Percentiles rank a stretch among this genome's conserved stretches.
Evolutionary conservation across 257 asterid genomes (phyloP).

Genomic region (Primulina huaijiensis): DNA sequence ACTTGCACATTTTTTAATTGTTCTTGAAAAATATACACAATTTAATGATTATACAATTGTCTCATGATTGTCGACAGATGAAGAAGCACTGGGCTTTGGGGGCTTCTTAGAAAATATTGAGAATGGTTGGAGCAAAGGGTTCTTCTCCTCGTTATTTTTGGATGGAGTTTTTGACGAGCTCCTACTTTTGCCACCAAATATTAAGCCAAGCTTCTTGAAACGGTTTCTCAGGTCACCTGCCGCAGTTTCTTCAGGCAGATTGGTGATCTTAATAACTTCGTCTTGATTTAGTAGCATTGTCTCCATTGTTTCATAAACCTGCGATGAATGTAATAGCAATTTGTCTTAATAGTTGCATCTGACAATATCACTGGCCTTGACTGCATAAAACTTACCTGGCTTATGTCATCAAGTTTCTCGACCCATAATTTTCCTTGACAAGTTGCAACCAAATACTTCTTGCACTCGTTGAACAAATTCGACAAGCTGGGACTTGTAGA

Average conservation of each 20-base stretch:
- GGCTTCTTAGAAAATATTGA: conserved; percentile 82
- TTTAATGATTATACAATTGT: conserved; percentile 51
- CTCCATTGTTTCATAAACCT: conserved; percentile 95
- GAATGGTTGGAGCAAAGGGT: conserved; percentile 50
- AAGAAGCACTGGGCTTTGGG: conserved; percentile 61
- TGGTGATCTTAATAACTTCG: conserved; percentile 43
- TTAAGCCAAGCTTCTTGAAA: conserved; percentile 64
- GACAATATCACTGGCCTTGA: conserved; percentile 17
- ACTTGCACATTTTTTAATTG: conserved; percentile 18
- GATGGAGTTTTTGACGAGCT: conserved; percentile 36
- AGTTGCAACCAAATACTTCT: conserved; percentile 57
- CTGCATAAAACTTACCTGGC: conserved; percentile 61
- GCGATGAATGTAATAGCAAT: conserved; percentile 2
- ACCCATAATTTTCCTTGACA: conserved; percentile 63
- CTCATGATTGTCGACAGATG: conserved; percentile 72
- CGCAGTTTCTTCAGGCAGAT: conserved; percentile 62
- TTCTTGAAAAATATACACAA: conserved; percentile 33
- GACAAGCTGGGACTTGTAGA: conserved; percentile 54
- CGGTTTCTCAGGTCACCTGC: conserved; percentile 62
- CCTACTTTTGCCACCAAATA: conserved; percentile 66
- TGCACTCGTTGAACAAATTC: conserved; percentile 68
- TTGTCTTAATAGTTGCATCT: not conserved
- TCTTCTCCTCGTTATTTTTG: conserved; percentile 52
- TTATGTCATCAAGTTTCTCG: conserved; percentile 80
- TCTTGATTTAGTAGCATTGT: conserved; percentile 70